phyloP scores from a whole-genome alignment of 176 grass and related monocot species.

The Aegilops tauschii region DNA sequence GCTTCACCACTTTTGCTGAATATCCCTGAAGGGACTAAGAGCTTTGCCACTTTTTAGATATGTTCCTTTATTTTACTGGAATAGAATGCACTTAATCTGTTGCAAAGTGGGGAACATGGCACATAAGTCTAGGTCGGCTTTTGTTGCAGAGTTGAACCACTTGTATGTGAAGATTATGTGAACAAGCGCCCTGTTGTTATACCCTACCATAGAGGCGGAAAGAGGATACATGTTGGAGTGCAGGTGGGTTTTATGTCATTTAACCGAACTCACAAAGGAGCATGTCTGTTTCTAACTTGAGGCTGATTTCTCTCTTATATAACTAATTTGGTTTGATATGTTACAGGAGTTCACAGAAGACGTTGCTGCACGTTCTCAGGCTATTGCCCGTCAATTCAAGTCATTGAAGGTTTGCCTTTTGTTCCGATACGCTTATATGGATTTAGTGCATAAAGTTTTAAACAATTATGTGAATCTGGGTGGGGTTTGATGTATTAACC shows the following conservation, averaged over 20 bases:
- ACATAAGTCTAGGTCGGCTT: slow-evolving; percentile 61
- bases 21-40: background rate
- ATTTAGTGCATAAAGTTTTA: slow-evolving; percentile 2
- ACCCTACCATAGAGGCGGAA: slow-evolving; percentile 96
- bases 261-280: background rate
- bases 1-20: background rate
- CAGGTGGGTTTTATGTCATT: slow-evolving; percentile 59
- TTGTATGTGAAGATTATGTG: slow-evolving; percentile 92
- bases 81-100: slow-evolving; percentile 39
- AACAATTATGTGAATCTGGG: slow-evolving; percentile 11
- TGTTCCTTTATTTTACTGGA: slow-evolving; percentile 34
- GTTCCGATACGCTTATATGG: background rate
- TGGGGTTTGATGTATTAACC: slow-evolving; percentile 3
- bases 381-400: slow-evolving; percentile 46
- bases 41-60: background rate
- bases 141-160: slow-evolving; percentile 95
- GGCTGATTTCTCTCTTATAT: slow-evolving; percentile 11
- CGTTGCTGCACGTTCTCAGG: slow-evolving; percentile 54
- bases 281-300: slow-evolving; percentile 23
- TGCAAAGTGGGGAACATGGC: slow-evolving; percentile 47
- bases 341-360: slow-evolving; percentile 83
- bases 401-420: slow-evolving; percentile 54
- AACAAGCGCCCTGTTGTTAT: slow-evolving; percentile 78
- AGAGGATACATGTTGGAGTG: slow-evolving; percentile 88
- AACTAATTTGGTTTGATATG: slow-evolving; percentile 33